These are phyloP conservation scores for Clitocybe nebularis DNA, from an alignment of 1,284 basidiomycete genomes.

Conservation along the genomic window DNA sequence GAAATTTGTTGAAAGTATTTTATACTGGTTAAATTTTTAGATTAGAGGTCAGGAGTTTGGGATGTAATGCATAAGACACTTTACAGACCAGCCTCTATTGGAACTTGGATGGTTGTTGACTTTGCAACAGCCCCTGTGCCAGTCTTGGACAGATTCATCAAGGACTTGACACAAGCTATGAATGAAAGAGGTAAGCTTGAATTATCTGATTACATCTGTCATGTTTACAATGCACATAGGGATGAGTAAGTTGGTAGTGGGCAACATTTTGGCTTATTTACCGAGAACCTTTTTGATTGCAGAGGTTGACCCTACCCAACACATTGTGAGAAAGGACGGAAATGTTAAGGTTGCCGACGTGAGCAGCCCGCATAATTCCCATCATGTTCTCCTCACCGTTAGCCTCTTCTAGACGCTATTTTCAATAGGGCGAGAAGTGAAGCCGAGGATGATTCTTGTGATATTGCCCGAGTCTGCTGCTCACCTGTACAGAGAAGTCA, in stretches of 20 bases:
- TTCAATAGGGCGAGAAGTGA: conserved; percentile 7
- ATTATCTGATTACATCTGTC: no score
- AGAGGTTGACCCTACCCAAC: background rate
- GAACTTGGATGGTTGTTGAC: conserved; percentile 29
- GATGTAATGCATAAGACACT: conserved; percentile 33
- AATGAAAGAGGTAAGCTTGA: conserved; percentile 21
- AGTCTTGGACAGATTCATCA: conserved; percentile 19
- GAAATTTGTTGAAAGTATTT: background rate
- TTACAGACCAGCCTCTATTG: conserved; percentile 22
- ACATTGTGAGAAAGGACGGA: background rate
- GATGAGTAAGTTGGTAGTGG: no score
- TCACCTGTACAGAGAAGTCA: conserved; percentile 26
- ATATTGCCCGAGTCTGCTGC: conserved; percentile 30
- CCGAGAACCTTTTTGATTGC: no score
- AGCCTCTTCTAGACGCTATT: conserved; percentile 10
- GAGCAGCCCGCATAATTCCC: no score
- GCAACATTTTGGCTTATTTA: no score
- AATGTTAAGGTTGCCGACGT: no score
- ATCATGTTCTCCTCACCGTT: no score
- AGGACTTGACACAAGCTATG: conserved; percentile 24
- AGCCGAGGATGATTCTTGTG: conserved; percentile 23
- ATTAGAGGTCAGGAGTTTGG: conserved; percentile 28
- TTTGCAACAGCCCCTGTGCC: conserved; percentile 18
- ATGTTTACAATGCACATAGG: conserved; percentile 8
- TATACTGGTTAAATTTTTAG: background rate